phyloP scores from a whole-genome alignment of 2,329 filamentous ascomycete genomes.

The Davidsoniella eucalypti region DNA sequence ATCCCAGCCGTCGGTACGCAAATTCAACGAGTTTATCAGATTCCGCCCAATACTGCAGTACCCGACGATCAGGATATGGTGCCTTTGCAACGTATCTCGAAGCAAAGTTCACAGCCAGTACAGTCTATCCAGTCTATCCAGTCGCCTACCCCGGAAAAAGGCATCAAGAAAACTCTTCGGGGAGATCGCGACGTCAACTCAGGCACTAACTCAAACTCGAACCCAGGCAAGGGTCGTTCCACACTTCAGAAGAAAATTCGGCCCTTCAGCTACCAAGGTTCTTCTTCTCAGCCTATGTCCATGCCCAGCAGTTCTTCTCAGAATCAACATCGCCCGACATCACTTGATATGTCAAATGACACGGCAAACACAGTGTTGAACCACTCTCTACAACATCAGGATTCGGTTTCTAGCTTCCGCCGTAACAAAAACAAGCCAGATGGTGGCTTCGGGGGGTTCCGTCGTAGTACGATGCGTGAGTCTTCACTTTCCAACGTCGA shows the following conservation, averaged over 20 bases:
- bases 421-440: conserved; percentile 1
- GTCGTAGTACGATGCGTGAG: conserved; percentile 13
- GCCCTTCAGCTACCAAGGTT: conserved; percentile 7
- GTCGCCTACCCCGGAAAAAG: too few relatives aligned
- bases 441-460: neutral
- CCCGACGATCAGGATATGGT: too few relatives aligned
- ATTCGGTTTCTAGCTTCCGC: conserved; percentile 13
- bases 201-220: too few relatives aligned
- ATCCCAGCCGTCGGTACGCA: conserved; percentile 1
- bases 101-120: neutral
- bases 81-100: too few relatives aligned
- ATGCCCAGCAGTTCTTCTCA: neutral
- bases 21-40: neutral
- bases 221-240: neutral
- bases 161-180: neutral
- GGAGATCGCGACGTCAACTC: neutral
- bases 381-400: conserved; percentile 8
- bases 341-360: neutral
- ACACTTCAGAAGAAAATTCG: conserved; percentile 9
- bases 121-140: too few relatives aligned
- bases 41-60: neutral
- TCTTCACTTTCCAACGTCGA: conserved; percentile 43
- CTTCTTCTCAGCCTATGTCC: neutral
- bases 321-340: neutral
- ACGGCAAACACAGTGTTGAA: neutral